Evolutionary conservation across 768 basidiomycete species (phyloP).

Genomic region (Agrocybe praecox): DNA sequence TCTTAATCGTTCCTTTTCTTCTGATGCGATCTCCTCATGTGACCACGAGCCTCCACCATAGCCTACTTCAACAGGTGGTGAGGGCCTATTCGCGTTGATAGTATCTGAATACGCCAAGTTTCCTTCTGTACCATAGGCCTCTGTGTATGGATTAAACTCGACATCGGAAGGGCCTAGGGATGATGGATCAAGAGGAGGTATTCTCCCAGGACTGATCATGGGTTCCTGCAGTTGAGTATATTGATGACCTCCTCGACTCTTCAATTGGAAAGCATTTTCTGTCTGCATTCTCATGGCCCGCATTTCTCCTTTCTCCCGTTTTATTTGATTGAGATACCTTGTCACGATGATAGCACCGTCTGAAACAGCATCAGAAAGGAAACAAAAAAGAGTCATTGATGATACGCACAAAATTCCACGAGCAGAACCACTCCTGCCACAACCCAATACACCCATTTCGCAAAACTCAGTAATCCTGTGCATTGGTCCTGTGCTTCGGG

Average conservation of each 20-base stretch:
- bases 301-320: constrained; percentile 47
- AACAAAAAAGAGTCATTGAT: not conserved
- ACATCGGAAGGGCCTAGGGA: constrained; percentile 11
- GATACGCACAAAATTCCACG: constrained; percentile 57
- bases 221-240: constrained; percentile 25
- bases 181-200: constrained; percentile 9
- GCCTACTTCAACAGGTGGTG: constrained; percentile 27
- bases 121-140: constrained; percentile 13
- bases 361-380: constrained; percentile 29
- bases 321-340: constrained; percentile 55
- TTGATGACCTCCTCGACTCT: constrained; percentile 18
- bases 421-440: constrained; percentile 47
- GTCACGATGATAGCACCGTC: constrained; percentile 57
- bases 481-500: constrained; percentile 47
- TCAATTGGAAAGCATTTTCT: constrained; percentile 38
- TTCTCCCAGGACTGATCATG: constrained; percentile 3
- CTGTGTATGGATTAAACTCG: constrained; percentile 45
- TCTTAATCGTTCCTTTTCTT: constrained; percentile 27
- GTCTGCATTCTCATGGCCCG: constrained; percentile 37
- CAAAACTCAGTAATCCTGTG: constrained; percentile 38
- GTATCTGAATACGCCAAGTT: constrained; percentile 5
- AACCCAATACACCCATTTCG: constrained; percentile 47
- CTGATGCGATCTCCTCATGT: constrained; percentile 29
- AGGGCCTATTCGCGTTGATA: constrained; percentile 7
- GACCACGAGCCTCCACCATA: constrained; percentile 41